Base-by-base conservation (phyloP, 2,329 filamentous ascomycete genomes). In the Apiospora arundinis region DNA sequence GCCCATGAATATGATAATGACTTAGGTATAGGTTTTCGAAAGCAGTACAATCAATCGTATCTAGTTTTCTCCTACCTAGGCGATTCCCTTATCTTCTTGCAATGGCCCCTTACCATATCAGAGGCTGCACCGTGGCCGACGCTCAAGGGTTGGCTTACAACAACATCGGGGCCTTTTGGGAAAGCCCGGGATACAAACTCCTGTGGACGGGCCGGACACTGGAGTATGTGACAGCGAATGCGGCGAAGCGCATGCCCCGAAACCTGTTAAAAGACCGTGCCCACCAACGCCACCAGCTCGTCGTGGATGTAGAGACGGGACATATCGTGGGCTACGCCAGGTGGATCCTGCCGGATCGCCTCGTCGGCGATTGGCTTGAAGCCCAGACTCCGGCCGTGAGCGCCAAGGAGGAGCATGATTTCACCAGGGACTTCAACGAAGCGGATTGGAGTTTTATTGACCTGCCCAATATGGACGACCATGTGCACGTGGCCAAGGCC, bases 161-260 rank as follows among this genome's bases (percentile, higher is more conserved):
- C 72, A 75, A 76, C 66, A 76, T 76, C 40, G 56, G 74, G 1
- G 73, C 75, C 21, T 75, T 74, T 67, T 76, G 75, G 75, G 69
- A 74, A 16, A 70, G 74, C 37, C 68, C n/a, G 1, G 75, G 74
- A 32, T 76, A 73, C 70, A 68, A 68, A 5, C 71, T 73, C 8
- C n/a, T 70, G 16, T 76, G 74, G 74, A 52, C 63, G 21, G 32
- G 65, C 6, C 70, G 69, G 37, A 72, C 70, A 2, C 63, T 70
- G 40, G 74, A 75, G 16, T 72, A 72, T 9, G 63, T 76, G 18
- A 69, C 74, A 6, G 70, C 71, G 60, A 67, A 71, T 52, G 67
- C 68, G 16, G 69, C 60, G 12, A 67, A 74, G 67, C 74, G 74
- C 32, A 69, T 70, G 37, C 73, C 75, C n/a, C 72, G 70, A 37